Conservation (phyloP, 2,329 filamentous ascomycete species). For the Didymella segeticola region DNA sequence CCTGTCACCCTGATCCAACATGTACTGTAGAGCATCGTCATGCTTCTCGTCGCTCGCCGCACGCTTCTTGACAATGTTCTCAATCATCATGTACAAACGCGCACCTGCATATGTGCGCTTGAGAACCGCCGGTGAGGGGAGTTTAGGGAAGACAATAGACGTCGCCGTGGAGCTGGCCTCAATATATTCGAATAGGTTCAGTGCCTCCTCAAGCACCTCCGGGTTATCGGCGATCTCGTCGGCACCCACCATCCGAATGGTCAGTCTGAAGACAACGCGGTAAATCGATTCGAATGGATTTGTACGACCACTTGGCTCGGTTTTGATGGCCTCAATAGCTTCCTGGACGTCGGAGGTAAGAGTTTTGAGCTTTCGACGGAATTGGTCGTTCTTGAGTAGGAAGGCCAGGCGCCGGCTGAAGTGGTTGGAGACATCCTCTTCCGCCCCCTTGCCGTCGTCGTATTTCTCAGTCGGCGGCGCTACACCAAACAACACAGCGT, state of each 20-base stretch:
- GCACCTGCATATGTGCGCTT: conserved; percentile 55
- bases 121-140: conserved; percentile 56
- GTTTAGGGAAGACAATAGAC: conserved; percentile 61
- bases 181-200: conserved; percentile 57
- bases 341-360: conserved; percentile 52
- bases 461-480: conserved; percentile 21
- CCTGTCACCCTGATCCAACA: conserved; percentile 60
- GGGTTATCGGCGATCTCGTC: conserved; percentile 61
- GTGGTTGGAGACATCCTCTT: conserved; percentile 25
- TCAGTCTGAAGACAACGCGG: conserved; percentile 62
- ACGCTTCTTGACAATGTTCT: conserved; percentile 57
- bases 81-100: conserved; percentile 58
- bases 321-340: conserved; percentile 49
- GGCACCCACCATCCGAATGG: conserved; percentile 62
- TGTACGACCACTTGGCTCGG: conserved; percentile 47
- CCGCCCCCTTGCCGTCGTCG: conserved; percentile 17
- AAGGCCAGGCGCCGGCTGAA: conserved; percentile 30
- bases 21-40: conserved; percentile 60
- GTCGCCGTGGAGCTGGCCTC: conserved; percentile 54
- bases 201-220: conserved; percentile 50
- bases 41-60: conserved; percentile 50
- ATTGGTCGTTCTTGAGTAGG: conserved; percentile 38
- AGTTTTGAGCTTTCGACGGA: conserved; percentile 46
- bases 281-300: conserved; percentile 64
- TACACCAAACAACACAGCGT: conserved; percentile 39